phyloP scores from a whole-genome alignment of 2,329 filamentous ascomycete species.

The Colletotrichum gloeosporioides region DNA sequence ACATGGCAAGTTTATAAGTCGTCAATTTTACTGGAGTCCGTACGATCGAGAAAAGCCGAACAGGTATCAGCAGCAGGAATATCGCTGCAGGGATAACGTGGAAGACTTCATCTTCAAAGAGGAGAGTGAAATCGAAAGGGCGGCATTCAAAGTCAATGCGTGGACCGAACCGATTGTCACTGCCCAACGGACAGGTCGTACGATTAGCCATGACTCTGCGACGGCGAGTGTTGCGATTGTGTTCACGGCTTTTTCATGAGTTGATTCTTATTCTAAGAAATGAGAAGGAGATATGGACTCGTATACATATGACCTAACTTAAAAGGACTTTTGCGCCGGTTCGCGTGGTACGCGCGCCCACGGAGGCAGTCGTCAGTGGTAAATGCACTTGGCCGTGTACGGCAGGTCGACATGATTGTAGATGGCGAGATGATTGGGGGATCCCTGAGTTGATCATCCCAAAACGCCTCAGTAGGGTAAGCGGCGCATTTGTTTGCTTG shows the following conservation, averaged over 20 bases:
- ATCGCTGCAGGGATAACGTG: neutral
- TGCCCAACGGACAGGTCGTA: neutral
- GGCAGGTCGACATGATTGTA: neutral
- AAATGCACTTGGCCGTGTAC: neutral
- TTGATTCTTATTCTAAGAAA: neutral
- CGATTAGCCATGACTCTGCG: neutral
- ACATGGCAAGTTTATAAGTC: neutral
- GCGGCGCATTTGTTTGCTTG: neutral
- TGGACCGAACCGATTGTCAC: neutral
- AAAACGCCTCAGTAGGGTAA: neutral
- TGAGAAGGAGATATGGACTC: neutral
- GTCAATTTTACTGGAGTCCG: neutral
- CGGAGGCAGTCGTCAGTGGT: neutral
- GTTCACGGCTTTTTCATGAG: neutral
- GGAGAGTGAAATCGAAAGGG: neutral
- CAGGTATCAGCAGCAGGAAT: neutral
- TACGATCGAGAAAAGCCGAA: neutral
- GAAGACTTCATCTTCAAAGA: neutral
- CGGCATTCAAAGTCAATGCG: neutral
- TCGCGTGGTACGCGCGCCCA: neutral
- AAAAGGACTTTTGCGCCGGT: neutral
- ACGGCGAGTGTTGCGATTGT: neutral
- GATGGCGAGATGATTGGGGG: neutral
- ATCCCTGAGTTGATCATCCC: neutral
- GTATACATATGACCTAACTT: neutral